phyloP scores from a whole-genome alignment of 306 rosid species.

The Lupinus albus region DNA sequence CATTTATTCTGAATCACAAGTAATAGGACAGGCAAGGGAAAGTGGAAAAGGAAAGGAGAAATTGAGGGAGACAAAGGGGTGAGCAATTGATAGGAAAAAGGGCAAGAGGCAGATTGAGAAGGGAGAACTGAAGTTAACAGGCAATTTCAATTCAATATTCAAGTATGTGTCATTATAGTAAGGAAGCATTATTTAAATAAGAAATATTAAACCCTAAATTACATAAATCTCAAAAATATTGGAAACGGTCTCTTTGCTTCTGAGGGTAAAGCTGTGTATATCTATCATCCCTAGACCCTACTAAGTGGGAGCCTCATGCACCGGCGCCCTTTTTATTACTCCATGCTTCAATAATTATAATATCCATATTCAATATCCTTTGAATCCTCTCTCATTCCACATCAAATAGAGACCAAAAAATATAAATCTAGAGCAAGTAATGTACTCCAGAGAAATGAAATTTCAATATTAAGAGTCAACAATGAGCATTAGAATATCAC shows the following conservation, averaged over 20 bases:
- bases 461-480: constrained; percentile 18
- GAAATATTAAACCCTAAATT: constrained; percentile 7
- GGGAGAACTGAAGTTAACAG: neutral
- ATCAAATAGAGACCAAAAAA: neutral
- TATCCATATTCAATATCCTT: neutral
- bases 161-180: neutral
- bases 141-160: constrained; percentile 10
- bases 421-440: neutral
- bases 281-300: too few species aligned
- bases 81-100: neutral
- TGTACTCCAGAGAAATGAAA: constrained; percentile 4
- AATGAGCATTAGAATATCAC: constrained; percentile 12
- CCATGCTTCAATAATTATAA: constrained; percentile 7
- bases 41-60: neutral
- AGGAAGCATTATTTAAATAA: constrained; percentile 16
- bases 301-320: too few species aligned
- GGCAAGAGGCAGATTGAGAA: neutral
- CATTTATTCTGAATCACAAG: constrained; percentile 6
- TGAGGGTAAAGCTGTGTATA: too few species aligned
- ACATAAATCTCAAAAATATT: constrained; percentile 12
- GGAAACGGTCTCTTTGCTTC: too few species aligned
- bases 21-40: constrained; percentile 22
- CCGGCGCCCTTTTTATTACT: too few species aligned
- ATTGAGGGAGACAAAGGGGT: neutral
- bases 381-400: neutral